Base-by-base conservation (phyloP, 2,329 filamentous ascomycete species). In the Scopulariopsis brevicaulis region DNA sequence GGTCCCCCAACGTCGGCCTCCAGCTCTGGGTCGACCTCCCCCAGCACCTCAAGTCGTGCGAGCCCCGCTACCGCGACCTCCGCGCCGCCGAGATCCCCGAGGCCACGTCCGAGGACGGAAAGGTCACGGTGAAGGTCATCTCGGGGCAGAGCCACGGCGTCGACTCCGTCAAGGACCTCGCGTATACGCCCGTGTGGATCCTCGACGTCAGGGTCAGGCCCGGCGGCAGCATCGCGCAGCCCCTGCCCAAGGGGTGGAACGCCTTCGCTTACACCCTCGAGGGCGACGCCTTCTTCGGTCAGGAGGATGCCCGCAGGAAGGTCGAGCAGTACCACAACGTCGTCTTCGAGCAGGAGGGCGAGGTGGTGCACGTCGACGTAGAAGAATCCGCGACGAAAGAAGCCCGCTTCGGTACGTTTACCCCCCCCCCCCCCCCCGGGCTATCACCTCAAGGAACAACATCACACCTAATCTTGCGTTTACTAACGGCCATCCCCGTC, bases 121-220 rank as follows among this genome's bases (percentile, higher is more conserved):
- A 82, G 62, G 90, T 96, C 20, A 78, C 77, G 48, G 79, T 97
- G 63, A 96, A 96, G 73, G 88, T 97, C 64, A 97, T 97, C 64
- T 92, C 86, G 1, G 94, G 93, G 22, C 84, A 87, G 68, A 86
- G 84, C 58, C 86, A 91, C 66, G 92, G 90, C 52, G 82, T 94
- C 56, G 92, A 96, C 68, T 90, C 86, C 15, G 82, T 96, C 57
- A 85, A 93, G 68, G 92, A 97, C 67, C 77, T 97, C 52, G 92
- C 93, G 15, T 96, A 97, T 72, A 97, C 93, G 1, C 94, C 94
- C 0, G 91, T 97, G n/a, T 97, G 93, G 93, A 79, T 96, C 61
- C 78, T 97, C 52, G 93, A 97, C 69, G 77, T 96, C 56, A 84
- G 82, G 22, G 82, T 97, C 57, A 74, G 83, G 65, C 91, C 92